Evolutionary conservation across 2,329 filamentous ascomycete species (phyloP).

Genomic region (Trichoderma sp.): DNA sequence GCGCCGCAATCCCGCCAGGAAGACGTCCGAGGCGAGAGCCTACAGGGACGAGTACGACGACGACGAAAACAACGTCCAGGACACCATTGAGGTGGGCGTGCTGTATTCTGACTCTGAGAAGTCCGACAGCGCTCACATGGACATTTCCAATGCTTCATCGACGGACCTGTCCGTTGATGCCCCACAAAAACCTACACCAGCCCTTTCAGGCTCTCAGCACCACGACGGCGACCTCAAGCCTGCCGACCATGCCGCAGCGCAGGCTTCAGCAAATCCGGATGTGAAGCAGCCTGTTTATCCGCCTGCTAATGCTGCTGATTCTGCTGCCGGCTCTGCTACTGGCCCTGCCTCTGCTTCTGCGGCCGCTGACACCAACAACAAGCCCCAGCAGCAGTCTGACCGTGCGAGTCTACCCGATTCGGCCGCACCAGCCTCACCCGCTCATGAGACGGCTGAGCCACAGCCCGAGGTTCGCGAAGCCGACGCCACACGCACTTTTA

Average conservation of each 20-base stretch:
- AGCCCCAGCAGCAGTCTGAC: background rate
- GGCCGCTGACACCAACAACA: background rate
- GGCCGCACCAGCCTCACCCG: constrained; percentile 12
- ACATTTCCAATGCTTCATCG: constrained; percentile 39
- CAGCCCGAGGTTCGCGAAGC: background rate
- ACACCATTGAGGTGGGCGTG: constrained; percentile 61
- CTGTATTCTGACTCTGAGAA: constrained; percentile 42
- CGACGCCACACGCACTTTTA: constrained; percentile 19
- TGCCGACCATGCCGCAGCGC: constrained; percentile 5
- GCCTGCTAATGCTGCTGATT: background rate
- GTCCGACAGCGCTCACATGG: constrained; percentile 36
- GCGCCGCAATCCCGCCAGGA: constrained; percentile 48
- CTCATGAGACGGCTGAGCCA: constrained; percentile 17
- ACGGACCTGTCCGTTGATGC: constrained; percentile 33
- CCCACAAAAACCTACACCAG: constrained; percentile 32
- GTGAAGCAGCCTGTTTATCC: background rate
- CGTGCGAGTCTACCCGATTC: constrained; percentile 1
- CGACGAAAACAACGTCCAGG: constrained; percentile 57
- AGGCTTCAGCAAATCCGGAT: background rate
- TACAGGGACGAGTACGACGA: constrained; percentile 40
- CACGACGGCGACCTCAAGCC: background rate
- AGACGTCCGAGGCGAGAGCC: constrained; percentile 41
- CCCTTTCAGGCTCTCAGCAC: constrained; percentile 19
- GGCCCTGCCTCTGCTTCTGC: background rate
- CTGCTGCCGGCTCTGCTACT: background rate